Conservation (phyloP, 1,139 yeast genomes). For the Suhomyces guaymorum region DNA sequence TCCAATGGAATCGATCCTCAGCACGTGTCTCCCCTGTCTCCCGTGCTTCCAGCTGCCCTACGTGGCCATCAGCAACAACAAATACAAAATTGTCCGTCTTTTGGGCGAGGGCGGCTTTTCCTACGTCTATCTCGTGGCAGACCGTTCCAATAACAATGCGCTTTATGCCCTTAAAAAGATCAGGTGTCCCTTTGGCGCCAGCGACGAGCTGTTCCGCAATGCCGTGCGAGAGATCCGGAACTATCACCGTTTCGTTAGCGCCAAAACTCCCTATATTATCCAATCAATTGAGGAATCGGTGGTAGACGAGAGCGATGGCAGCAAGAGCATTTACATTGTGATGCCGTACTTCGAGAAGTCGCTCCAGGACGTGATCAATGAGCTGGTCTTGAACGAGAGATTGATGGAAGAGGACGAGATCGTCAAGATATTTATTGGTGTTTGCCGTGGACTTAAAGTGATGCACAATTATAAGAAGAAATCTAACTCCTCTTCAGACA, state of each 20-base stretch:
- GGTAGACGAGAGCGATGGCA: constrained; percentile 73
- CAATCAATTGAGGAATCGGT: constrained; percentile 70
- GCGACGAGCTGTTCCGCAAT: constrained; percentile 54
- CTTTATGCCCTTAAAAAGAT: constrained; percentile 80
- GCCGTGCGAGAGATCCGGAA: constrained; percentile 79
- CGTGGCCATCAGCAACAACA: constrained; percentile 50
- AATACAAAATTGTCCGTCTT: constrained; percentile 60
- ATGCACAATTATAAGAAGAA: constrained; percentile 66
- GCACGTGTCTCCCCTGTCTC: constrained; percentile 44
- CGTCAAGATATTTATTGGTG: constrained; percentile 59
- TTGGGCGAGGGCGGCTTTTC: constrained; percentile 92
- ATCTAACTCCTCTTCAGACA: no score
- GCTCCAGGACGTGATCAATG: constrained; percentile 74
- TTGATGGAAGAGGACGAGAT: constrained; percentile 63
- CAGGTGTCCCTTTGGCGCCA: constrained; percentile 83
- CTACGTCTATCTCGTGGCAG: constrained; percentile 75
- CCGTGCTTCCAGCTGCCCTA: constrained; percentile 47
- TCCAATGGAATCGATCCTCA: constrained; percentile 27
- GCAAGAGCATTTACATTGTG: constrained; percentile 73
- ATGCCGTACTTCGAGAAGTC: constrained; percentile 75
- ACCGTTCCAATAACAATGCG: constrained; percentile 48
- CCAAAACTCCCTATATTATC: constrained; percentile 63
- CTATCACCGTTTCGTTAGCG: constrained; percentile 63
- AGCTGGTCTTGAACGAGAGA: constrained; percentile 55
- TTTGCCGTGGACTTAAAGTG: constrained; percentile 71